phyloP scores from a whole-genome alignment of 2,329 filamentous ascomycete genomes.

The Penicillium digitatum region DNA sequence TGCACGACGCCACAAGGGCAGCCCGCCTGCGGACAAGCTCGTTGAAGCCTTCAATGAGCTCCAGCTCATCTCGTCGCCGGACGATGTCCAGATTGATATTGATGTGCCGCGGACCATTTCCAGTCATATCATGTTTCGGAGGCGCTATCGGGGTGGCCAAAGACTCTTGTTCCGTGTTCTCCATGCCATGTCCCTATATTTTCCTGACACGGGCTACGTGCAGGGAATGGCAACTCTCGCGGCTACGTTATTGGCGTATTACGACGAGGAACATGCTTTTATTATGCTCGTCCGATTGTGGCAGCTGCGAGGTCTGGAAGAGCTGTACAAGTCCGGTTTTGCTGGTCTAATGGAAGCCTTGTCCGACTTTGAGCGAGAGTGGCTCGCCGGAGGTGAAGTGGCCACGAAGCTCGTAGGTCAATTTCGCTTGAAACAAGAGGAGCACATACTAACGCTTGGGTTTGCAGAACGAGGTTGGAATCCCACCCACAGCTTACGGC shows the following conservation, averaged over 20 bases:
- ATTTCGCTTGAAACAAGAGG: neutral
- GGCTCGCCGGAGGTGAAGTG: constrained; percentile 76
- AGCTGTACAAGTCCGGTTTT: constrained; percentile 80
- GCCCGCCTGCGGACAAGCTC: constrained; percentile 66
- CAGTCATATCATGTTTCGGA: constrained; percentile 94
- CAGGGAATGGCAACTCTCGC: constrained; percentile 96
- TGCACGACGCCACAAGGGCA: constrained; percentile 61
- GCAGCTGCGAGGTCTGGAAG: constrained; percentile 79
- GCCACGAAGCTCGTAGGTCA: constrained; percentile 69
- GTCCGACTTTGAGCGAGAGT: constrained; percentile 76
- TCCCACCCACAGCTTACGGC: constrained; percentile 87
- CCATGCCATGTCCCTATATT: constrained; percentile 86
- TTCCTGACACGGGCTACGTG: constrained; percentile 87
- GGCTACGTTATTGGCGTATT: constrained; percentile 91
- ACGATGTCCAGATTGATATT: constrained; percentile 95
- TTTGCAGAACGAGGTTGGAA: constrained; percentile 65
- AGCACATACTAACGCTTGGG: constrained; percentile 2
- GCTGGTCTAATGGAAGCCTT: constrained; percentile 80
- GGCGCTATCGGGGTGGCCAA: constrained; percentile 86
- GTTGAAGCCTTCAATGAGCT: constrained; percentile 68
- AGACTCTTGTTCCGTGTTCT: constrained; percentile 87
- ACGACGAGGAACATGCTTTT: constrained; percentile 90
- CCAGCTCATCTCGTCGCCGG: constrained; percentile 69
- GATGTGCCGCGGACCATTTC: constrained; percentile 94
- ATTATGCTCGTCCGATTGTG: constrained; percentile 96